A percentile compares a stretch with the other conserved stretches of the same genome.
Conservation (phyloP, 2,329 filamentous ascomycete species). For the Paecilomyces sp. region DNA sequence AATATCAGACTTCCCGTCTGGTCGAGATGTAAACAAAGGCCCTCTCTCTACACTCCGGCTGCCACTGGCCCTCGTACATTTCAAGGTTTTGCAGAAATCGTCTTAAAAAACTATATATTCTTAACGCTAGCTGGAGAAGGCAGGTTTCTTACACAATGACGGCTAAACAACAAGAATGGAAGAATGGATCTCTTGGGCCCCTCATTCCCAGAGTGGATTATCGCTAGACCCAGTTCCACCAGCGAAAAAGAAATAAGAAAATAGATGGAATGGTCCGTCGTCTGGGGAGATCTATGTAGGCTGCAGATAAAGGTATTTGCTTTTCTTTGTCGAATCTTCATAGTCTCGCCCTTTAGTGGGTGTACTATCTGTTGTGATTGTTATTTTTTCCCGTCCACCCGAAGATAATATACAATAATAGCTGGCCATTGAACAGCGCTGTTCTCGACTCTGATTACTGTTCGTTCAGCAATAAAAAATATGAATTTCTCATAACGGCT, state of each 20-base stretch:
- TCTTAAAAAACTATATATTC: too few species aligned
- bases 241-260: background rate
- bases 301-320: background rate
- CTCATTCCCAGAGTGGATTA: background rate
- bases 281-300: background rate
- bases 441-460: too few species aligned
- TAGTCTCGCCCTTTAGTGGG: background rate
- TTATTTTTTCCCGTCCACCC: background rate
- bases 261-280: background rate
- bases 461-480: too few species aligned
- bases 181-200: background rate
- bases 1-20: too few species aligned
- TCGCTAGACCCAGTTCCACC: background rate
- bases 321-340: background rate
- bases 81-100: too few species aligned
- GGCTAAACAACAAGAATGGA: background rate
- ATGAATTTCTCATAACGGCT: too few species aligned
- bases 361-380: background rate
- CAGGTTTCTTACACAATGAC: background rate
- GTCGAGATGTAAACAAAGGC: background rate
- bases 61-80: background rate
- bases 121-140: too few species aligned
- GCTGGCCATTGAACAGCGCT: background rate
- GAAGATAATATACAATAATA: background rate
- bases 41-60: background rate